Evolutionary conservation across 306 rosid genomes (phyloP).

Genomic region (Ziziphus jujuba): DNA sequence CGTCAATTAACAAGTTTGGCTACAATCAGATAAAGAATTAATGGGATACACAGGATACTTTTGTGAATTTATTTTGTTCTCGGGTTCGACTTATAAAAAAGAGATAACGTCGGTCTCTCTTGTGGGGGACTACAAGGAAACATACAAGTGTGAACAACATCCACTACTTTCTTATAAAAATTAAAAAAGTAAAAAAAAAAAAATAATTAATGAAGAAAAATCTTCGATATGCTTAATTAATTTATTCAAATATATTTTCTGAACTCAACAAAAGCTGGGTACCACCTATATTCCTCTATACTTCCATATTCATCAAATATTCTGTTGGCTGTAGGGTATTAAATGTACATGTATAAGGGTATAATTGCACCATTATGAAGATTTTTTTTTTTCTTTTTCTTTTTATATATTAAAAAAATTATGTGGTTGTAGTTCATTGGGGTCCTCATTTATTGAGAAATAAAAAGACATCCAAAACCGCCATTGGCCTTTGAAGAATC

Average conservation of each 20-base stretch:
- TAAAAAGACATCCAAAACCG: background rate
- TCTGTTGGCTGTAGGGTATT: no score
- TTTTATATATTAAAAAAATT: background rate
- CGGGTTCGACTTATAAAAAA: background rate
- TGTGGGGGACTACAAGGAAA: constrained; percentile 19
- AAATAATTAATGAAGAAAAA: no score
- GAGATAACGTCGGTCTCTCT: constrained; percentile 11
- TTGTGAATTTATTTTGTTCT: background rate
- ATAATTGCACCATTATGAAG: background rate
- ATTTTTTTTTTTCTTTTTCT: background rate
- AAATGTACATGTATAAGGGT: no score
- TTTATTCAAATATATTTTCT: no score
- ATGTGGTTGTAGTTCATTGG: no score
- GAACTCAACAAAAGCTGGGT: background rate
- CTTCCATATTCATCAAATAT: no score
- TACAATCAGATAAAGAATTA: no score
- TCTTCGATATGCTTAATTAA: no score
- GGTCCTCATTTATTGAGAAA: background rate
- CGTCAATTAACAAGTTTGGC: no score
- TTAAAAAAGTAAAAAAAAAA: no score
- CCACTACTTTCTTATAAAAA: background rate
- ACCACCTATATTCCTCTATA: background rate
- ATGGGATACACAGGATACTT: background rate
- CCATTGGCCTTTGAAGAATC: background rate
- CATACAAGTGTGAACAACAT: constrained; percentile 8